Evolutionary conservation across 306 rosid species (phyloP).

Genomic region (Pyrus communis): DNA sequence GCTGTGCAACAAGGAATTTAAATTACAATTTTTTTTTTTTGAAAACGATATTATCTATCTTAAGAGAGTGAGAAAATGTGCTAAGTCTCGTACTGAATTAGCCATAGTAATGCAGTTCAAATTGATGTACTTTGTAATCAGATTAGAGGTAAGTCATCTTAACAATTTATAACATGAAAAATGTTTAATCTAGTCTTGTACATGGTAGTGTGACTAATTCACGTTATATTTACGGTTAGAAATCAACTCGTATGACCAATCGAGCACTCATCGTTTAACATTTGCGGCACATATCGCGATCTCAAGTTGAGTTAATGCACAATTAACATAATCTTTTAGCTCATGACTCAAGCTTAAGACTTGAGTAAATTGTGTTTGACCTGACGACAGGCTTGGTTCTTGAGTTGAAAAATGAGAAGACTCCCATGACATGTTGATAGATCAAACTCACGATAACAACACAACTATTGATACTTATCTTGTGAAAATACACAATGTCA

Average conservation of each 20-base stretch:
- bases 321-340: not conserved
- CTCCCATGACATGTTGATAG: not conserved
- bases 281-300: not conserved
- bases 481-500: not conserved
- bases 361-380: too few species aligned
- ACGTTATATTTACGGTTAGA: not conserved
- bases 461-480: not conserved
- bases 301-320: not conserved
- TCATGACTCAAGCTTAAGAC: too few species aligned
- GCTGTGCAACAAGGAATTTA: not conserved
- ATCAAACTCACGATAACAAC: not conserved
- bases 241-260: not conserved
- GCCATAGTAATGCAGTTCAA: too few species aligned
- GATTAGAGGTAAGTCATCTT: not conserved
- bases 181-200: too few species aligned
- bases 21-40: too few species aligned
- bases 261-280: not conserved
- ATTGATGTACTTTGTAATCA: not conserved
- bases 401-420: not conserved
- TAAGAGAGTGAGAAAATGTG: too few species aligned
- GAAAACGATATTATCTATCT: too few species aligned
- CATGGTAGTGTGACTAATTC: too few species aligned
- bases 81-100: too few species aligned
- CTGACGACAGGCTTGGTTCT: too few species aligned
- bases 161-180: not conserved